phyloP scores from a whole-genome alignment of 768 basidiomycete species.

The Phaeotremella skinneri region DNA sequence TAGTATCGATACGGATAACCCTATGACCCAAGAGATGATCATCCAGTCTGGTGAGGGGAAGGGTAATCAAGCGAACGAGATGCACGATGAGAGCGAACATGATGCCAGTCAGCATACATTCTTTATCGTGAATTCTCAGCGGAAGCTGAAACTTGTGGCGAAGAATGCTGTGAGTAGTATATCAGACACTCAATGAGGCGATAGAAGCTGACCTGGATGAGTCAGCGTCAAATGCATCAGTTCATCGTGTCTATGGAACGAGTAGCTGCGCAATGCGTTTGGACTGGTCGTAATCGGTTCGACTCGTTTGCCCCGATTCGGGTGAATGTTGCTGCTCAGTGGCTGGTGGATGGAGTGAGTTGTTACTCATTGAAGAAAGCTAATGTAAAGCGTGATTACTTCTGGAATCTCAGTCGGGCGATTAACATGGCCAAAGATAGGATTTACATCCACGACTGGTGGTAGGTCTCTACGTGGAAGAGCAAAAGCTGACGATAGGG shows the following conservation, averaged over 20 bases:
- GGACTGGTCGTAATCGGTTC: constrained; percentile 78
- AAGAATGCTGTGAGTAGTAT: constrained; percentile 68
- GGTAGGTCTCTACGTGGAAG: constrained; percentile 67
- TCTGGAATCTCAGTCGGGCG: constrained; percentile 93
- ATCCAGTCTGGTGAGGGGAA: constrained; percentile 42
- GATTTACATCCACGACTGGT: constrained; percentile 98
- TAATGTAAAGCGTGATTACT: constrained; percentile 79
- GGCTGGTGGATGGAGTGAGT: constrained; percentile 94
- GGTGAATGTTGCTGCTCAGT: constrained; percentile 89
- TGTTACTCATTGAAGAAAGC: background rate
- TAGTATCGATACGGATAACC: constrained; percentile 37
- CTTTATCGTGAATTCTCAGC: constrained; percentile 87
- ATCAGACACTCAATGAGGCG: background rate
- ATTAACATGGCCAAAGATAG: constrained; percentile 80
- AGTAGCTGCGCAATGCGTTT: constrained; percentile 71
- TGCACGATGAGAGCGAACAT: constrained; percentile 55
- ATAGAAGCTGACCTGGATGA: background rate
- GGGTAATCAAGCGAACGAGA: constrained; percentile 53
- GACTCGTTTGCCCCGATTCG: constrained; percentile 91
- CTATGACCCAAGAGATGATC: constrained; percentile 38
- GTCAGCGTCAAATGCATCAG: constrained; percentile 85
- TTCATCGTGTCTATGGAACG: constrained; percentile 90
- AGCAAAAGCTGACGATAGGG: constrained; percentile 38
- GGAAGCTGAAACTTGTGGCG: constrained; percentile 78
- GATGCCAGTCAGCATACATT: constrained; percentile 87